A percentile compares a stretch with the other conserved stretches of the same genome.
phyloP scores from a whole-genome alignment of 495 filamentous ascomycete species.

The Aspergillus hancockii region DNA sequence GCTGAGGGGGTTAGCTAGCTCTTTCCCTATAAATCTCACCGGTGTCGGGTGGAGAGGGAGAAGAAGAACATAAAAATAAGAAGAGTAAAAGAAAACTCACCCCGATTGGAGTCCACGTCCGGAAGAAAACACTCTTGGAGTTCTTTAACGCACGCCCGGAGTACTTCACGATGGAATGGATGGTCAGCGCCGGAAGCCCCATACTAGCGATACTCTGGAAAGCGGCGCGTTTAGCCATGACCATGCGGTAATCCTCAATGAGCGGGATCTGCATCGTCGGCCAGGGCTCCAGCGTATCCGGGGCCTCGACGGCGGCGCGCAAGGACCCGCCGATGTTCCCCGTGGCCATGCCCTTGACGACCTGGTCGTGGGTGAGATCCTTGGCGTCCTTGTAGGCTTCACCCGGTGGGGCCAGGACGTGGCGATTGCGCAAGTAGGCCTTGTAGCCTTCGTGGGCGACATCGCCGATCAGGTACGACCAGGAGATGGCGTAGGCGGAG shows the following conservation, averaged over 20 bases:
- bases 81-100: constrained; percentile 41
- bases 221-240: constrained; percentile 86
- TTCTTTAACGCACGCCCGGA: constrained; percentile 79
- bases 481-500: constrained; percentile 85
- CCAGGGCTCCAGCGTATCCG: constrained; percentile 34
- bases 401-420: constrained; percentile 39
- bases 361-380: constrained; percentile 27
- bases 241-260: constrained; percentile 85
- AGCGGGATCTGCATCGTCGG: constrained; percentile 57
- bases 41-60: background rate
- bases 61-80: background rate
- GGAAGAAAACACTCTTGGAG: constrained; percentile 67
- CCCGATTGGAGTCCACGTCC: constrained; percentile 89
- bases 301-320: constrained; percentile 10
- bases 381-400: constrained; percentile 47
- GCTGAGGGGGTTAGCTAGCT: constrained; percentile 30
- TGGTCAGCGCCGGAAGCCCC: constrained; percentile 93
- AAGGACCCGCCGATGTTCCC: constrained; percentile 34
- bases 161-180: constrained; percentile 88
- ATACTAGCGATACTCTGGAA: constrained; percentile 92
- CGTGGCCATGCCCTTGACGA: constrained; percentile 42
- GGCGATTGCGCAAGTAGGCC: constrained; percentile 81
- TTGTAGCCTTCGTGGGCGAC: constrained; percentile 95
- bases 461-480: constrained; percentile 89
- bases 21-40: background rate